Evolutionary conservation across 2,329 filamentous ascomycete genomes (phyloP).

Genomic region (Paracamarosporium sp.): DNA sequence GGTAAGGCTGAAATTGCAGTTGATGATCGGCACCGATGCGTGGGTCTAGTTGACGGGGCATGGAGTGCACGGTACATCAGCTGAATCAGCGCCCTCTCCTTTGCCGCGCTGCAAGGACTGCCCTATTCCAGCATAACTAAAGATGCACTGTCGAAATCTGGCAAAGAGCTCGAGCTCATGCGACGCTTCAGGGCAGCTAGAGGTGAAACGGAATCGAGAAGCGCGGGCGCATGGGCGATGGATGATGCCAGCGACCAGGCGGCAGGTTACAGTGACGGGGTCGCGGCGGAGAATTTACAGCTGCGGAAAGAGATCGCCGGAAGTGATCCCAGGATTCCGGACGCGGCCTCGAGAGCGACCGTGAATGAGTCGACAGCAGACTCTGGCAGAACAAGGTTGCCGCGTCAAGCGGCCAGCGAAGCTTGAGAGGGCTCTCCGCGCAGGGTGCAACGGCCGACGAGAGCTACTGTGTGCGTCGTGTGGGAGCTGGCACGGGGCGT

Average conservation of each 20-base stretch:
- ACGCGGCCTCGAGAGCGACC: background rate
- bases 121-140: background rate
- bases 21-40: background rate
- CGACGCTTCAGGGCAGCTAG: background rate
- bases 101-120: background rate
- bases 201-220: background rate
- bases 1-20: constrained; percentile 1
- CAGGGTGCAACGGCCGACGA: background rate
- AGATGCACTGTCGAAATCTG: background rate
- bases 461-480: background rate
- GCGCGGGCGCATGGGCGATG: background rate
- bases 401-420: constrained; percentile 1
- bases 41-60: background rate
- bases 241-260: background rate
- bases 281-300: constrained; percentile 6
- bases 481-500: background rate
- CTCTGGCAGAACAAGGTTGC: background rate
- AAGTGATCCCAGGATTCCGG: background rate
- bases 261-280: background rate
- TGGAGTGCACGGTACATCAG: background rate
- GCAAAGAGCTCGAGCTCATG: background rate
- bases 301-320: constrained; percentile 1
- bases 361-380: no score
- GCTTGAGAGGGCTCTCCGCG: background rate
- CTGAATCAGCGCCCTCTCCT: background rate